A percentile compares a stretch with the other conserved stretches of the same genome.
phyloP scores from a whole-genome alignment of 2,329 filamentous ascomycete species.

The Aspergillus latus region DNA sequence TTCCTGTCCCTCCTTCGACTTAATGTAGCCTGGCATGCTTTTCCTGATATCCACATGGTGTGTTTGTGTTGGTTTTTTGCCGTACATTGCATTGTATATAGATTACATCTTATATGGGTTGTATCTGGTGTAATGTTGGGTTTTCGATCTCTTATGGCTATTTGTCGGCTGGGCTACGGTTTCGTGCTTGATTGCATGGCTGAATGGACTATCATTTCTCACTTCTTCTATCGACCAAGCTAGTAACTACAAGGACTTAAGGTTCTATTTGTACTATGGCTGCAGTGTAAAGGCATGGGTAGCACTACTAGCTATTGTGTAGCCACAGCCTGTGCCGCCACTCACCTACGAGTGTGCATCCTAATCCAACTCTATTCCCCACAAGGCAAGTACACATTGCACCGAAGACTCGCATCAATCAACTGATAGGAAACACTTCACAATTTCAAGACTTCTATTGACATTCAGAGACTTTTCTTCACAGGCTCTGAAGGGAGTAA shows the following conservation, averaged over 20 bases:
- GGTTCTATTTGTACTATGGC: too few relatives aligned
- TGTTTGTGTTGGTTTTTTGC: not conserved
- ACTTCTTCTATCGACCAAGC: not conserved
- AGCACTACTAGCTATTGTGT: too few relatives aligned
- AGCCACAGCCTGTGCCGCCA: too few relatives aligned
- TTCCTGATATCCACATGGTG: slow-evolving; percentile 4
- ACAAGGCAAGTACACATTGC: too few relatives aligned
- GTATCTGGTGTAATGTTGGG: not conserved
- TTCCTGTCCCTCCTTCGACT: not conserved
- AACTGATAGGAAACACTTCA: too few relatives aligned
- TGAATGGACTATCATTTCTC: not conserved
- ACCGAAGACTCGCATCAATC: too few relatives aligned
- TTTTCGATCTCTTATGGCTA: not conserved
- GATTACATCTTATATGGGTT: slow-evolving; percentile 1
- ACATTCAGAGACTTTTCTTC: too few relatives aligned
- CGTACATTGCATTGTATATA: slow-evolving; percentile 2
- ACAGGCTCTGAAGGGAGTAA: too few relatives aligned
- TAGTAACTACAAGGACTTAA: not conserved
- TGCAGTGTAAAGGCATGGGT: too few relatives aligned
- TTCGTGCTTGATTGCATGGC: not conserved
- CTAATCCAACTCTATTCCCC: too few relatives aligned
- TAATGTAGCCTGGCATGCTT: slow-evolving; percentile 7
- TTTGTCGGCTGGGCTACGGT: not conserved
- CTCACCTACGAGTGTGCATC: too few relatives aligned
- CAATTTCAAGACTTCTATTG: too few relatives aligned